Percentiles rank a stretch among this genome's conserved stretches.
phyloP scores from a whole-genome alignment of 148 eudicot genomes.

The Rhododendron ferrugineum region DNA sequence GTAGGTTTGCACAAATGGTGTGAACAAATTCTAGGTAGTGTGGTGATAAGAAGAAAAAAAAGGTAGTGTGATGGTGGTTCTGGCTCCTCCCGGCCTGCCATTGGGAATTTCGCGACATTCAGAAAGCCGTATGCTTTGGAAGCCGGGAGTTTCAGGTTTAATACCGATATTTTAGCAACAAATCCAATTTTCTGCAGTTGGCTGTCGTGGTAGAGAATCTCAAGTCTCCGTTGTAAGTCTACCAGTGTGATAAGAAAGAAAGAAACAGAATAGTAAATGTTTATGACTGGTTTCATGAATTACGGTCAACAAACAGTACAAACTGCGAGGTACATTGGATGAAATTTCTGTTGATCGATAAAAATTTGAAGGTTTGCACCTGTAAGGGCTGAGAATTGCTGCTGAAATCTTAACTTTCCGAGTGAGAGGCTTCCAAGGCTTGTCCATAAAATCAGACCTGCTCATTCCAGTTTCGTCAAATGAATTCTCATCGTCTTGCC shows the following conservation, averaged over 20 bases:
- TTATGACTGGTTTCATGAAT: background rate
- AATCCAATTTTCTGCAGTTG: too few relatives aligned
- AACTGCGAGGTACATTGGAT: background rate
- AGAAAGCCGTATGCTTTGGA: too few relatives aligned
- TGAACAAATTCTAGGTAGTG: background rate
- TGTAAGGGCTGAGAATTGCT: conserved; percentile 77
- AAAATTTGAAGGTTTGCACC: conserved; percentile 30
- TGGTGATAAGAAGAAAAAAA: too few relatives aligned
- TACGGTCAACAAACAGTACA: background rate
- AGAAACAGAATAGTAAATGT: too few relatives aligned
- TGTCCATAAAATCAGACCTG: conserved; percentile 75
- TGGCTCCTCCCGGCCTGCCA: background rate
- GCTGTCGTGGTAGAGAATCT: too few relatives aligned
- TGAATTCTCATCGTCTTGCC: conserved; percentile 54
- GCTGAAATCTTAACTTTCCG: conserved; percentile 56
- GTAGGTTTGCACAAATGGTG: background rate
- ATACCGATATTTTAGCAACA: too few relatives aligned
- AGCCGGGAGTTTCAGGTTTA: too few relatives aligned
- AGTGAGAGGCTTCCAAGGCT: conserved; percentile 96
- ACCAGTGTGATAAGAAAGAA: too few relatives aligned
- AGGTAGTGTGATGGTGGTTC: background rate
- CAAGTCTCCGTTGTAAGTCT: too few relatives aligned
- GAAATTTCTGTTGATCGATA: background rate
- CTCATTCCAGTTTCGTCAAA: conserved; percentile 56
- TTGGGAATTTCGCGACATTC: background rate